These are phyloP conservation scores for Pseudohyphozyma bogoriensis DNA, from an alignment of 768 basidiomycete genomes.

Conservation along the genomic window DNA sequence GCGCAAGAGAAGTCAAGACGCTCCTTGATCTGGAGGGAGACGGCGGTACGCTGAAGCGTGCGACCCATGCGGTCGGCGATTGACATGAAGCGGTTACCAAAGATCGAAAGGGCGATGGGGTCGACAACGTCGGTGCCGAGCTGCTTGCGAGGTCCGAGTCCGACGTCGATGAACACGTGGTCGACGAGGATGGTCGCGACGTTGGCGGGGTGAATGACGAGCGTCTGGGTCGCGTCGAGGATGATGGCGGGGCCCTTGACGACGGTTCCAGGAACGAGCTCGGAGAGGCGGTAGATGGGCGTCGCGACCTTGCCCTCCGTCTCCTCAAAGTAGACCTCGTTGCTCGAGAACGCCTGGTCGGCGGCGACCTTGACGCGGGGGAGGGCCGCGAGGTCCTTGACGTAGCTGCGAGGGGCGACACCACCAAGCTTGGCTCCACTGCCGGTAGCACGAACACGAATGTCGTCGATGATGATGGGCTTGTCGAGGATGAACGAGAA, in stretches of 20 bases:
- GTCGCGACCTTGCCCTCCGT: slow-evolving; percentile 16
- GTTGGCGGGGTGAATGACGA: slow-evolving; percentile 18
- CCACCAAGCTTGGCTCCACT: slow-evolving; percentile 34
- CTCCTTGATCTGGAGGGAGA: slow-evolving; percentile 59
- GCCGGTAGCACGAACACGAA: slow-evolving; percentile 79
- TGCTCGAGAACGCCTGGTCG: slow-evolving; percentile 14
- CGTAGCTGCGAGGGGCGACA: slow-evolving; percentile 2
- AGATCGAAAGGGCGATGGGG: slow-evolving; percentile 25
- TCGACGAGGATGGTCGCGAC: slow-evolving; percentile 28
- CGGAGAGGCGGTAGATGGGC: slow-evolving; percentile 25
- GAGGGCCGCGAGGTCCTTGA: slow-evolving; percentile 9
- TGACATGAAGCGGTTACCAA: slow-evolving; percentile 24
- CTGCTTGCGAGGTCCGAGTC: slow-evolving; percentile 30
- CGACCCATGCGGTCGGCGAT: slow-evolving; percentile 34
- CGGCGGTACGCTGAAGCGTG: slow-evolving; percentile 29
- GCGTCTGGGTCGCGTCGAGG: slow-evolving; percentile 22
- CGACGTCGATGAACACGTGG: slow-evolving; percentile 33
- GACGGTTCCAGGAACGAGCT: slow-evolving; percentile 27
- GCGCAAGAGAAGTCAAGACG: slow-evolving; percentile 91
- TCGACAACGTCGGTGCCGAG: slow-evolving; percentile 28
- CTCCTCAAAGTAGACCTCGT: slow-evolving; percentile 29
- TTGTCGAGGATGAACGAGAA: slow-evolving; percentile 80
- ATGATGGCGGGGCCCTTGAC: slow-evolving; percentile 19
- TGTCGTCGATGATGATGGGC: slow-evolving; percentile 70
- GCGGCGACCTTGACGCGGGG: not conserved